Base-by-base conservation (phyloP, 305 asterid species). In the Nicotiana rustica region DNA sequence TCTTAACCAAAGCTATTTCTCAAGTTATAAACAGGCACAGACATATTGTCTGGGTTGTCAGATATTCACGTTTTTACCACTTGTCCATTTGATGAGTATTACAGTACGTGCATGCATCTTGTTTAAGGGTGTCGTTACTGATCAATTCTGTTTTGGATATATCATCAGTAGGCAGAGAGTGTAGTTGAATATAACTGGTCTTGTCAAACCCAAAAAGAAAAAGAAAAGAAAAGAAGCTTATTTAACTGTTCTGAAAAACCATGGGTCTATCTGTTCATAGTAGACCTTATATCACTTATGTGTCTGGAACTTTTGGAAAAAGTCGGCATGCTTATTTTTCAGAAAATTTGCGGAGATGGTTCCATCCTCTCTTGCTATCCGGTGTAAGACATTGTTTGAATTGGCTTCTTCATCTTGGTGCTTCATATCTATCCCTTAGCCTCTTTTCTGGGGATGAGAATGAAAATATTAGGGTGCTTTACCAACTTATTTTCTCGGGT, bases 401-500 rank as follows among this genome's bases (percentile, higher is more conserved):
- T 17, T 35, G 52, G 17, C 35, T 6, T 25, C 44, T 21, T 71
- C 62, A 49, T 47, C 14, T 44, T 44, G 60, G 60, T n/a, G n/a
- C n/a, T n/a, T n/a, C 78, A 44, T 10, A 6, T 19, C 49, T 71
- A 19, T 19, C 4, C 62, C 44, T 25, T 49, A 6, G 21, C 62
- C 1, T 0, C 79, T 73, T 71, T 49, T 73, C 79, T 21, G 14
- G 29, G 65, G 47, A 52, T 75, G 80, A 52, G 14, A 29, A 10
- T 29, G 47, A 75, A 75, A 73, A 47, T 49, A 4, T 29, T 29
- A 29, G 65, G 47, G 65, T 52, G 29, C 10, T 52, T 25, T 75
- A 75, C 80, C 49, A 49, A 15, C 80, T 52, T 52, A 75, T 25
- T 67, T 67, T 75, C 47, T n/a, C 65, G 15, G 47, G 31, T 62